These are phyloP conservation scores for Paracamarosporium sp. DNA, from an alignment of 2,329 filamentous ascomycete genomes.

Conservation along the genomic window DNA sequence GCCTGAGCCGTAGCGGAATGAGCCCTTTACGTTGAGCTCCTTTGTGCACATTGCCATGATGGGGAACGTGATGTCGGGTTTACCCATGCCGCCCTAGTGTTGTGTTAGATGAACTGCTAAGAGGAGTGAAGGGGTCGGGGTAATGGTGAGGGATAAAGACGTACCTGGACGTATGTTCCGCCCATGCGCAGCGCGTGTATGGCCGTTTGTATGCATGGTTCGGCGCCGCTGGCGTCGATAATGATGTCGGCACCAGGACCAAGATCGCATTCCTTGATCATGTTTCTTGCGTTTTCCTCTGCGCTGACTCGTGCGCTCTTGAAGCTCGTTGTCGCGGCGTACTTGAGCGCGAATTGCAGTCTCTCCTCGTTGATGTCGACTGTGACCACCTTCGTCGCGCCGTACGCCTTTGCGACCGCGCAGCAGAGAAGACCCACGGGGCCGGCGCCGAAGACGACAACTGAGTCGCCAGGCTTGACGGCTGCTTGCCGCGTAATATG, in stretches of 20 bases:
- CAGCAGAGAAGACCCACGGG: constrained; percentile 84
- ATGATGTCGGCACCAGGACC: constrained; percentile 57
- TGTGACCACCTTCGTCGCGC: constrained; percentile 82
- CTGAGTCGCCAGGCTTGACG: constrained; percentile 52
- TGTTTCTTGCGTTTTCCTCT: constrained; percentile 74
- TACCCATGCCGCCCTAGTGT: constrained; percentile 78
- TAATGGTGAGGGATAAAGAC: constrained; percentile 4
- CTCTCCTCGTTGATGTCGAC: constrained; percentile 86
- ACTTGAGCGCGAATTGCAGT: constrained; percentile 77
- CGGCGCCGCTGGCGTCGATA: constrained; percentile 57
- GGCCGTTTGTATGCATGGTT: constrained; percentile 57
- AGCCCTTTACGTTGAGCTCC: constrained; percentile 85
- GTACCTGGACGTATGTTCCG: constrained; percentile 55
- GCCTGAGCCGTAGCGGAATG: constrained; percentile 86
- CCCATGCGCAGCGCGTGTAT: constrained; percentile 57
- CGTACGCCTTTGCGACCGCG: constrained; percentile 82
- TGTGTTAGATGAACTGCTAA: not conserved
- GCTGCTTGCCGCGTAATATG: constrained; percentile 55
- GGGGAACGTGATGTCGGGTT: constrained; percentile 84
- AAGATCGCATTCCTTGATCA: constrained; percentile 70
- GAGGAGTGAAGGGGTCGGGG: not conserved
- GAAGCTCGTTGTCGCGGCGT: constrained; percentile 72
- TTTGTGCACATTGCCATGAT: constrained; percentile 90
- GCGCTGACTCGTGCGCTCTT: constrained; percentile 65
- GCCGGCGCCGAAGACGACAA: constrained; percentile 58